Conservation (phyloP, 108 stramenopile species). For the Ochromonas danica region DNA sequence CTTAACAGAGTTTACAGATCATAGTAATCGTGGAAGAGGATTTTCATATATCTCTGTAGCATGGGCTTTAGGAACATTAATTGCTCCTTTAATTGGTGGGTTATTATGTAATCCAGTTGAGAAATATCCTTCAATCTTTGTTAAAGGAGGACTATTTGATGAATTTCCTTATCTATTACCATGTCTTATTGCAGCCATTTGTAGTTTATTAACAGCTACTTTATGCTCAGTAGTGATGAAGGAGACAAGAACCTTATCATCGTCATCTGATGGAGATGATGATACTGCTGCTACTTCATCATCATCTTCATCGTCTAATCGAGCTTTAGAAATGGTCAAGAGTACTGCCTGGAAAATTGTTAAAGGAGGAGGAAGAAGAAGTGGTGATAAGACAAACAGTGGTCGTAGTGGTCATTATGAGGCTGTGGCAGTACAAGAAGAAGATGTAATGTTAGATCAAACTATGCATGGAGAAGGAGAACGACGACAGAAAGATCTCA, state of each 20-base stretch:
- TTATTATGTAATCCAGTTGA: conserved; percentile 25
- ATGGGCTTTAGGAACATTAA: conserved; percentile 12
- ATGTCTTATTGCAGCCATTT: not conserved
- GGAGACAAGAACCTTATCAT: conserved; percentile 19
- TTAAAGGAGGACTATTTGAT: conserved; percentile 7
- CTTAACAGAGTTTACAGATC: conserved; percentile 25
- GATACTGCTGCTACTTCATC: too few species aligned
- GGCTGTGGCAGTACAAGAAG: too few species aligned
- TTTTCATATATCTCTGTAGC: conserved; percentile 26
- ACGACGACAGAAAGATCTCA: too few species aligned
- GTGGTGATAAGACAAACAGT: too few species aligned
- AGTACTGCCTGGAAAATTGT: too few species aligned
- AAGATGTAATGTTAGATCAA: too few species aligned
- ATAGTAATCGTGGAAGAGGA: conserved; percentile 24
- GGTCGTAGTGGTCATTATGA: too few species aligned
- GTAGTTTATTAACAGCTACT: conserved; percentile 1
- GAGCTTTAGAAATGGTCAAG: too few species aligned
- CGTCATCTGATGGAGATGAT: too few species aligned
- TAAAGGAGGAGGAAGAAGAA: too few species aligned
- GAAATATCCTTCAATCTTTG: conserved; percentile 12
- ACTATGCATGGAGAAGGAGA: too few species aligned
- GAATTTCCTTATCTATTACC: conserved; percentile 27
- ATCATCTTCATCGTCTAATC: too few species aligned
- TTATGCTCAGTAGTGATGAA: conserved; percentile 11
- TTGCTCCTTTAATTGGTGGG: conserved; percentile 23